Conservation (phyloP, 2,329 filamentous ascomycete genomes). For the Tolypocladium ovalisporum region DNA sequence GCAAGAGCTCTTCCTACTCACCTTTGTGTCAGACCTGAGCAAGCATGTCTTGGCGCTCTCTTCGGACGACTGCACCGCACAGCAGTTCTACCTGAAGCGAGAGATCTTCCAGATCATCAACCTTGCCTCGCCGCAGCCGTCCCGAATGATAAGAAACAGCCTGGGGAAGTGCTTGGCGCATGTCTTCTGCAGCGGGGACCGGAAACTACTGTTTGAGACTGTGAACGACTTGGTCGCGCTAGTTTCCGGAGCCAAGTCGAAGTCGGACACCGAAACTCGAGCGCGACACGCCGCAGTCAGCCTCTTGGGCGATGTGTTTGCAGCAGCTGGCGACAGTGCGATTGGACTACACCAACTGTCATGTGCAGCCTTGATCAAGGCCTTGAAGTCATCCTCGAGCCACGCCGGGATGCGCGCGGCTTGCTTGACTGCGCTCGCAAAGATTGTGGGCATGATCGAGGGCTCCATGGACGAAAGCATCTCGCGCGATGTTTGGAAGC, state of each 20-base stretch:
- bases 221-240: constrained; percentile 78
- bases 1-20: constrained; percentile 88
- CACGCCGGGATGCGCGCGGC: constrained; percentile 76
- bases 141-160: constrained; percentile 82
- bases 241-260: constrained; percentile 61
- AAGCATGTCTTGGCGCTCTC: constrained; percentile 68
- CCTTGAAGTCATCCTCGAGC: constrained; percentile 66
- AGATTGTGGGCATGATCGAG: constrained; percentile 65
- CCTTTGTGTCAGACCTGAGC: constrained; percentile 72
- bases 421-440: constrained; percentile 63
- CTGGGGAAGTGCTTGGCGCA: constrained; percentile 74
- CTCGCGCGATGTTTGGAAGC: constrained; percentile 90
- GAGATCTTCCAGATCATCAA: constrained; percentile 90
- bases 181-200: constrained; percentile 75
- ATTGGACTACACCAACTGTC: constrained; percentile 71
- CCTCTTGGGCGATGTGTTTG: constrained; percentile 82
- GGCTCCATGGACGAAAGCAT: constrained; percentile 72
- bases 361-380: constrained; percentile 61
- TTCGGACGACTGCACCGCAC: constrained; percentile 70
- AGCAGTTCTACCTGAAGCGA: constrained; percentile 87
- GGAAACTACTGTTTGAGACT: constrained; percentile 87
- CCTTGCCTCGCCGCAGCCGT: constrained; percentile 72
- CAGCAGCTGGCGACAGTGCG: constrained; percentile 85
- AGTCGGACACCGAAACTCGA: constrained; percentile 63
- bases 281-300: constrained; percentile 79